Conservation (phyloP, 2,329 filamentous ascomycete genomes). For the Venturia carpophila region DNA sequence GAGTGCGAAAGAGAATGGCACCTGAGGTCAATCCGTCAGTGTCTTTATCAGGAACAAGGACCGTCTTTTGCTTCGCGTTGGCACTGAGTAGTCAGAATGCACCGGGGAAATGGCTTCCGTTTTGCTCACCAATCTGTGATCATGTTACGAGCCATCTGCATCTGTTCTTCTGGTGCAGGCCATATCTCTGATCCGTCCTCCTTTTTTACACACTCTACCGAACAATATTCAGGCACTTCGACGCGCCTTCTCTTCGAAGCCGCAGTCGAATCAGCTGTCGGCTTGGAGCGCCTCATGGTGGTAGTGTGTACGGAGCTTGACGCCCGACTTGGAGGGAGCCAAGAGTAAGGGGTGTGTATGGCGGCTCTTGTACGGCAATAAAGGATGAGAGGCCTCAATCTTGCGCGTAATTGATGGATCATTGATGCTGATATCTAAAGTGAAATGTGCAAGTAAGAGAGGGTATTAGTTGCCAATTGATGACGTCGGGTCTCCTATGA, state of each 20-base stretch:
- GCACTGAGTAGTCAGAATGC: conserved; percentile 35
- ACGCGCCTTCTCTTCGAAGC: conserved; percentile 26
- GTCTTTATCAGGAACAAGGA: conserved; percentile 63
- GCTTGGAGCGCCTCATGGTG: conserved; percentile 7
- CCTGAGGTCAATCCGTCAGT: conserved; percentile 60
- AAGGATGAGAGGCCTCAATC: not conserved
- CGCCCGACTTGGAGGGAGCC: not conserved
- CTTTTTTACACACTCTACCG: conserved; percentile 36
- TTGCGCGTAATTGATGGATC: not conserved
- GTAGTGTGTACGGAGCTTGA: not conserved
- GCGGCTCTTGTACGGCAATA: not conserved
- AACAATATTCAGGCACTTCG: conserved; percentile 40
- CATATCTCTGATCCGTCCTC: conserved; percentile 46
- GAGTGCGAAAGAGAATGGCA: conserved; percentile 53
- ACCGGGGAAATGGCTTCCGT: conserved; percentile 21
- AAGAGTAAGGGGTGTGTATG: not conserved
- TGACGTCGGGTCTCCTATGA: not conserved
- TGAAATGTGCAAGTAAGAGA: not conserved
- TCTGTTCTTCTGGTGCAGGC: conserved; percentile 52
- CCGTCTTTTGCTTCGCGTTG: conserved; percentile 40
- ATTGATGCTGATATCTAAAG: not conserved
- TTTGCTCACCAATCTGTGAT: conserved; percentile 48
- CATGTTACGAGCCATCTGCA: conserved; percentile 48
- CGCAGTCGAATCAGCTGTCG: not conserved
- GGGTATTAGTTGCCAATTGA: not conserved